Percentiles rank a stretch among this genome's conserved stretches.
These are phyloP conservation scores for Geranium brycei DNA, from an alignment of 345 rosid genomes.

Conservation along the genomic window DNA sequence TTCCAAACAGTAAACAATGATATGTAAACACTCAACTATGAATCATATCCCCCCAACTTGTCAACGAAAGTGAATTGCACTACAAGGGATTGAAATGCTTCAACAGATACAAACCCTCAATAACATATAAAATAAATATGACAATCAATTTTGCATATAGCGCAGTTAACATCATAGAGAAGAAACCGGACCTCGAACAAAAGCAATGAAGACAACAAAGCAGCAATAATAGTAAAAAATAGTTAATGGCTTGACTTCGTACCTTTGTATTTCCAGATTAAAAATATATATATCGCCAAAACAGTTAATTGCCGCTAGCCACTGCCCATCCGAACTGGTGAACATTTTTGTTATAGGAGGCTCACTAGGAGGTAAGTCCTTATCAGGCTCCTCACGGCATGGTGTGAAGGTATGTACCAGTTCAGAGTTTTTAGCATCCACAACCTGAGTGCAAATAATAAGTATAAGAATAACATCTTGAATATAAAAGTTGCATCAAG, in stretches of 20 bases:
- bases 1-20: no score
- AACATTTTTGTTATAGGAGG: conserved; percentile 84
- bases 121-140: no score
- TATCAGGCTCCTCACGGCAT: conserved; percentile 33
- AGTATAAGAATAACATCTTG: conserved; percentile 1
- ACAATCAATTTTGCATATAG: no score
- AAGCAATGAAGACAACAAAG: no score
- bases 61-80: no score
- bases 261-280: conserved; percentile 81
- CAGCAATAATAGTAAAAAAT: conserved; percentile 1
- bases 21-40: background rate
- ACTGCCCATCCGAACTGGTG: conserved; percentile 77
- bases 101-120: no score
- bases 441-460: conserved; percentile 24
- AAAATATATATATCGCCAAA: conserved; percentile 79
- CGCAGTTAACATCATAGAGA: background rate
- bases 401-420: conserved; percentile 53
- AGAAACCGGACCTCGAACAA: background rate
- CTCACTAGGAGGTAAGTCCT: conserved; percentile 40
- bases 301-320: conserved; percentile 93
- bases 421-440: conserved; percentile 49
- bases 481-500: background rate
- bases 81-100: no score
- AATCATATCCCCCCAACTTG: no score
- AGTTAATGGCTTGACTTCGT: background rate